Conservation (phyloP, 2,329 filamentous ascomycete genomes). For the Monosporascus sp. region DNA sequence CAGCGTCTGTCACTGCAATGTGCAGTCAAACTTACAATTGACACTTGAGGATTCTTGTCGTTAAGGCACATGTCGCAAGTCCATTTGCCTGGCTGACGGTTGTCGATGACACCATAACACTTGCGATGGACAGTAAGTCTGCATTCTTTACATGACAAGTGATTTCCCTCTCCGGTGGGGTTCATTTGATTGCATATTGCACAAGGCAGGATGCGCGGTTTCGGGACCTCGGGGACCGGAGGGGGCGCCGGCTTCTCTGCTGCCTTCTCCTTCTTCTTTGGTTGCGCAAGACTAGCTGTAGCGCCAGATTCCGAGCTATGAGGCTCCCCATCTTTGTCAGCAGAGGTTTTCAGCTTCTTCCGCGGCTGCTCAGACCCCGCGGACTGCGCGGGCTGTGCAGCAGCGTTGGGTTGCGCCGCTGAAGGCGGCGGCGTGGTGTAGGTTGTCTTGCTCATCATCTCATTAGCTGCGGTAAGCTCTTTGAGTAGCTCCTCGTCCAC, state of each 20-base stretch:
- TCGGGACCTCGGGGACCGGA: slow-evolving; percentile 68
- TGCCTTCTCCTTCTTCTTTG: slow-evolving; percentile 57
- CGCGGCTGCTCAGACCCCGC: slow-evolving; percentile 45
- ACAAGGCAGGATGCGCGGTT: slow-evolving; percentile 73
- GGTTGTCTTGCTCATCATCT: slow-evolving; percentile 45
- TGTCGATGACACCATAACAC: slow-evolving; percentile 81
- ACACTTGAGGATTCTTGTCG: slow-evolving; percentile 85
- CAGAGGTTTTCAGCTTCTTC: slow-evolving; percentile 57
- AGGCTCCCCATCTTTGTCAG: slow-evolving; percentile 46
- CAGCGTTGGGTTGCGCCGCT: slow-evolving; percentile 23
- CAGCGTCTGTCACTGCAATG: slow-evolving; percentile 2
- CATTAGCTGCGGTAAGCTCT: slow-evolving; percentile 62
- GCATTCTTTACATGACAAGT: slow-evolving; percentile 79
- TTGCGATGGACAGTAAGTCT: slow-evolving; percentile 84
- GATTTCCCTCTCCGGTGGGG: slow-evolving; percentile 58
- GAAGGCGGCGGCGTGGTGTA: slow-evolving; percentile 29
- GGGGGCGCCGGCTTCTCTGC: slow-evolving; percentile 57
- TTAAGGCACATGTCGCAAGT: slow-evolving; percentile 94
- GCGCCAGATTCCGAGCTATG: slow-evolving; percentile 39
- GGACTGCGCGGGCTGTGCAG: slow-evolving; percentile 22
- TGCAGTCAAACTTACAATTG: slow-evolving; percentile 59
- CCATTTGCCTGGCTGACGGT: slow-evolving; percentile 74
- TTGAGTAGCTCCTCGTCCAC: slow-evolving; percentile 87
- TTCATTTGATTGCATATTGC: slow-evolving; percentile 76
- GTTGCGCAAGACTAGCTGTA: slow-evolving; percentile 32